Evolutionary conservation across 495 filamentous ascomycete species (phyloP).

Genomic region (Neurospora sp.): DNA sequence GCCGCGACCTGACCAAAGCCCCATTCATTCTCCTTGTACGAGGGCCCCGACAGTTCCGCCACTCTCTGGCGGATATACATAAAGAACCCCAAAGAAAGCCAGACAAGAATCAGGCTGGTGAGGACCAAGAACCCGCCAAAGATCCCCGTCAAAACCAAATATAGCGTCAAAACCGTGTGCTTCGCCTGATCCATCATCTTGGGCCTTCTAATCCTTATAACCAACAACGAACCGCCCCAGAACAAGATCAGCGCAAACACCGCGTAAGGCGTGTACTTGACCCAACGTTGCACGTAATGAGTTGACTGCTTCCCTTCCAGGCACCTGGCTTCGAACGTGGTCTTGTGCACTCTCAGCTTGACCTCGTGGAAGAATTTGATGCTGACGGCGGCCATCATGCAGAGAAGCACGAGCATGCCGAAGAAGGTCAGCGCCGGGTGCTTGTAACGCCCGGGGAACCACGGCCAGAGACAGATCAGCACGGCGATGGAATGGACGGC

Average conservation of each 20-base stretch:
- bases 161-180: background rate
- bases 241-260: background rate
- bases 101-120: background rate
- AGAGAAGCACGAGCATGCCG: background rate
- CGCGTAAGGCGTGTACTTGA: background rate
- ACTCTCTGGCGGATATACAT: background rate
- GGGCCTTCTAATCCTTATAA: background rate
- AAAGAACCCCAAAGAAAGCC: background rate
- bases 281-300: background rate
- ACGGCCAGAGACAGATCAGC: slow-evolving; percentile 23
- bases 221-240: background rate
- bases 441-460: background rate
- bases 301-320: background rate
- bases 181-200: background rate
- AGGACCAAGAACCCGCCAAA: background rate
- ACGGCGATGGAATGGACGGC: slow-evolving; percentile 69
- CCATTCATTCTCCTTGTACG: background rate
- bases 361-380: background rate
- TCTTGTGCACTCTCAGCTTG: background rate
- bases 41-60: background rate
- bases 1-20: background rate
- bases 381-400: background rate
- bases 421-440: background rate
- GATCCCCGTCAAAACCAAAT: background rate
- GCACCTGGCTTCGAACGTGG: background rate